phyloP scores from a whole-genome alignment of 75 land plant genomes.

The Cryptomeria japonica region DNA sequence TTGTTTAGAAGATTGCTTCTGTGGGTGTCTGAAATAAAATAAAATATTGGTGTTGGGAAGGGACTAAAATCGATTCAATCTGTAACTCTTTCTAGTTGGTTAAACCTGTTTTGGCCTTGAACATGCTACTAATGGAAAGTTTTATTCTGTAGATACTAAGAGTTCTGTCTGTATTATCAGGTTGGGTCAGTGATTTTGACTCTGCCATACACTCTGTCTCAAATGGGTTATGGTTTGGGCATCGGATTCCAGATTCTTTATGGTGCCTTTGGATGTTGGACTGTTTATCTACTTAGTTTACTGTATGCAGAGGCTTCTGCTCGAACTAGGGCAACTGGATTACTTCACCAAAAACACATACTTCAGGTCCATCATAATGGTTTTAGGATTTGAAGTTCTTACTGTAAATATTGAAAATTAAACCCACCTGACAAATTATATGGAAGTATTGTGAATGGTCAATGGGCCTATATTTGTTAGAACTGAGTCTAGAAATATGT shows the following conservation, averaged over 20 bases:
- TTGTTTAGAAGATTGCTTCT: not conserved
- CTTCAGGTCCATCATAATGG: conserved; percentile 27
- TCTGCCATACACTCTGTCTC: conserved; percentile 56
- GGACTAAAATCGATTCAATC: not conserved
- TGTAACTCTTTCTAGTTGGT: not conserved
- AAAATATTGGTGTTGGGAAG: not conserved
- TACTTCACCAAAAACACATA: conserved; percentile 18
- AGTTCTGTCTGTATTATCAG: conserved; percentile 14
- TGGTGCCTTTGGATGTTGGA: conserved; percentile 54
- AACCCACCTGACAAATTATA: not conserved
- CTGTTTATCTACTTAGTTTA: conserved; percentile 41
- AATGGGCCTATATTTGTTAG: not conserved
- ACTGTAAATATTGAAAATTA: not conserved
- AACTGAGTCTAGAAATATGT: not conserved
- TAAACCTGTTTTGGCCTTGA: not conserved
- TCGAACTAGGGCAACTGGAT: conserved; percentile 21
- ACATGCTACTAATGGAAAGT: not conserved
- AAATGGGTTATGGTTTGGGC: conserved; percentile 50
- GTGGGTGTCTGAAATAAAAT: not conserved
- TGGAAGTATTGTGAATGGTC: not conserved
- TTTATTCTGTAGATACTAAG: not conserved
- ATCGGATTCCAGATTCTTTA: conserved; percentile 42
- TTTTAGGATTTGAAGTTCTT: not conserved
- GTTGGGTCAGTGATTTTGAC: conserved; percentile 43
- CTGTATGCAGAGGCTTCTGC: conserved; percentile 37